Evolutionary conservation across 176 grass and related monocot genomes (phyloP).

Genomic region (Raddia guianensis): DNA sequence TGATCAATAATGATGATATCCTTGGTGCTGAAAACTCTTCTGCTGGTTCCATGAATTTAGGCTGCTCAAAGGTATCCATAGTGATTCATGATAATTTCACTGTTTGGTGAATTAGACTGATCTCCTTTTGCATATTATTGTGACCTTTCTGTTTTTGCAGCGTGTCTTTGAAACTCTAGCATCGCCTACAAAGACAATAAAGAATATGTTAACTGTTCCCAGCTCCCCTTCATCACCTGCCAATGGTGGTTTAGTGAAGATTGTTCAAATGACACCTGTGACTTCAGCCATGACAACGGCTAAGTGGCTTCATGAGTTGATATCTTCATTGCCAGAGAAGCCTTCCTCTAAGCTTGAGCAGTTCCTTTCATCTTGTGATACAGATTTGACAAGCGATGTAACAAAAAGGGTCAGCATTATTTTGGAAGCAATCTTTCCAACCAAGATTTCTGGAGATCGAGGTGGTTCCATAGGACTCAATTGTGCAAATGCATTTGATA

Average conservation of each 20-base stretch:
- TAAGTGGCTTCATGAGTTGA: constrained; percentile 91
- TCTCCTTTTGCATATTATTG: constrained; percentile 31
- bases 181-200: constrained; percentile 76
- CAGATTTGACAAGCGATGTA: constrained; percentile 57
- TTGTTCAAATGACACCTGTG: constrained; percentile 79
- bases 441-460: constrained; percentile 49
- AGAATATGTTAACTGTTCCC: constrained; percentile 66
- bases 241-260: constrained; percentile 61
- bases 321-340: constrained; percentile 74
- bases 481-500: constrained; percentile 69
- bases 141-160: constrained; percentile 58
- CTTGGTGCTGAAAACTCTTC: constrained; percentile 34
- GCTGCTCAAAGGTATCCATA: constrained; percentile 53
- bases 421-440: constrained; percentile 89
- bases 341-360: constrained; percentile 71
- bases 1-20: constrained; percentile 57
- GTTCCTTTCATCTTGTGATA: constrained; percentile 71
- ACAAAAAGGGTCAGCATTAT: constrained; percentile 68
- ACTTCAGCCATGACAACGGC: constrained; percentile 93
- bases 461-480: constrained; percentile 55
- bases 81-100: constrained; percentile 38
- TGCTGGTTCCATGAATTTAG: constrained; percentile 43
- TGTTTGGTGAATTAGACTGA: constrained; percentile 24
- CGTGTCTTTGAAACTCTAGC: constrained; percentile 67
- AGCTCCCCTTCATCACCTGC: constrained; percentile 67